Evolutionary conservation across 768 basidiomycete genomes (phyloP), one percentile per base, ranked within the genome.

Genomic region (Lactifluus rugatus): DNA sequence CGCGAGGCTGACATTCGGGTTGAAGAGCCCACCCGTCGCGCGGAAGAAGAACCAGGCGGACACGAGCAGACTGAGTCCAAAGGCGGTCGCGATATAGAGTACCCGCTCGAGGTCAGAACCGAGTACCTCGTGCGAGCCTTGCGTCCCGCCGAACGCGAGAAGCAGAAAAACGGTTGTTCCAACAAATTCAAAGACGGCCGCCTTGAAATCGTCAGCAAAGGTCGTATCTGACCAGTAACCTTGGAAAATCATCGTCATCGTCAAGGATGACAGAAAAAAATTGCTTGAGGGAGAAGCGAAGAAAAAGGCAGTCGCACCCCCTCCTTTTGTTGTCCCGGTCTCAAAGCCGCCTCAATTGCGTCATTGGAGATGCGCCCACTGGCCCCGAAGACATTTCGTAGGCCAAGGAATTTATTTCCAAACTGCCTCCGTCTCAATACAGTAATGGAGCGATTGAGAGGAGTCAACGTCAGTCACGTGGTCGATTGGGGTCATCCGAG

Each of bases 11-110:
- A 87, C 74, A 58, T 82, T 74, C 0, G 83, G 84, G 61, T 85
- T 87, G 70, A 85, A 86, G 23, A 84, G 70, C 6, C 82, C 82
- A 10, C 83, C 83, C 0, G 82, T 83, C 23, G 78, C 69, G 41
- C 83, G 76, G 66, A 78, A 86, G 69, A 86, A 87, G 11, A 84
- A 64, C 84, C 85, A 87, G 8, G 78, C 83, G 2, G 80, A 79
- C 44, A 81, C 76, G 48, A 85, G 72, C 46, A 87, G 75, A 61
- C 78, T 78, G 48, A 86, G 67, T 0, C 85, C 84, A 75, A 84
- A 81, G 48, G 74, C 77, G 0, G 77, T 76, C 5, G 84, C 76
- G 31, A 83, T 78, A 68, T 83, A 86, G 56, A 81, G 69, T 42
- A 75, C 69, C 21, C 74, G 76, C 54, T 76, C 74, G 58, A 79